A percentile compares a stretch with the other conserved stretches of the same genome.
Evolutionary conservation across 23 red algal genomes (phyloP).

Genomic region (Chondrus crispus): DNA sequence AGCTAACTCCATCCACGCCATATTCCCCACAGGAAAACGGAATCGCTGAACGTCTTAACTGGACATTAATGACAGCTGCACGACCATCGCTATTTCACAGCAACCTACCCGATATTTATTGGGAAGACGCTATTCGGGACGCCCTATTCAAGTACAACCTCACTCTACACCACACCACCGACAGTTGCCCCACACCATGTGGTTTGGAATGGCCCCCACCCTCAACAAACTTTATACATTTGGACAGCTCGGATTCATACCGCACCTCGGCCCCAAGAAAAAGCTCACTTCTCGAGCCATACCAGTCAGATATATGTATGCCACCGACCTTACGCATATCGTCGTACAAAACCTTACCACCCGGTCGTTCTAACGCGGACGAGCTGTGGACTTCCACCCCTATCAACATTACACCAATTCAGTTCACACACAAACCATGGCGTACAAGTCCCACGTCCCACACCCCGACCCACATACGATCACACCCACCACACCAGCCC

Average conservation of each 20-base stretch:
- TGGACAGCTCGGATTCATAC: neutral
- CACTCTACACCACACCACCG: neutral
- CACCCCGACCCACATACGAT: neutral
- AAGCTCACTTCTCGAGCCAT: neutral
- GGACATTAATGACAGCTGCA: neutral
- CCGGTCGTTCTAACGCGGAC: neutral
- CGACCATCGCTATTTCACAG: neutral
- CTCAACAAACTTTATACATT: neutral
- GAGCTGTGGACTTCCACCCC: neutral
- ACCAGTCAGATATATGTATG: neutral
- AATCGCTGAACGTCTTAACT: neutral
- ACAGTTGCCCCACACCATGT: neutral
- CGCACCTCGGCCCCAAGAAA: no score
- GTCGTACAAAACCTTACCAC: neutral
- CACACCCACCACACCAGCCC: neutral
- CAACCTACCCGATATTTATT: neutral
- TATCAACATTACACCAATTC: neutral
- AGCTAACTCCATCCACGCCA: neutral
- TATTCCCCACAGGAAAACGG: neutral
- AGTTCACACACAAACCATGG: neutral
- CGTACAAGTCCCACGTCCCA: neutral
- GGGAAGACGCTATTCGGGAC: slow-evolving; percentile 12
- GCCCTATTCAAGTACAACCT: slow-evolving; percentile 13
- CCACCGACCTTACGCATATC: neutral
- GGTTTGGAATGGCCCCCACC: neutral